Evolutionary conservation across 352 stramenopile genomes (phyloP), one percentile per base, ranked within the genome.

Genomic region (Paralagenidium karlingii): DNA sequence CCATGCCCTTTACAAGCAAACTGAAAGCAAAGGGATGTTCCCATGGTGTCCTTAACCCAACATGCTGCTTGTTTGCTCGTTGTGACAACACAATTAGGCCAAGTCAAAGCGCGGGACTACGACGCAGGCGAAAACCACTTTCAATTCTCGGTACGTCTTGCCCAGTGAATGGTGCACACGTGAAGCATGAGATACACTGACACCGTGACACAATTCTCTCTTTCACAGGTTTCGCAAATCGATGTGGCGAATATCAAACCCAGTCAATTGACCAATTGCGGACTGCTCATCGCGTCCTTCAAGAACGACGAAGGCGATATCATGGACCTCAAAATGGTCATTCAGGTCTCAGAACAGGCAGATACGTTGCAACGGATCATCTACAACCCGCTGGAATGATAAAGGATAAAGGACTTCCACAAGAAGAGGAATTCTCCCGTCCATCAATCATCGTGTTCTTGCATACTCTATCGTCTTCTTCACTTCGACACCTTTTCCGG

Each of bases 361-460:
- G 74, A 55, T 41, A 51, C 41, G 16, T 53, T 91, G 2, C 77
- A 89, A 47, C 59, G 80, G 24, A 94, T 91, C 53, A 77, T 94
- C 46, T 94, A 90, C 59, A 91, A 74, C 42, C 80, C 80, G 9
- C 48, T 94, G 30, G 75, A 93, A 61, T 92, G n/a, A n/a, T n/a
- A n/a, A n/a, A n/a, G n/a, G n/a, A n/a, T n/a, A n/a, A n/a, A n/a
- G n/a, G n/a, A n/a, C n/a, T n/a, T n/a, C n/a, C n/a, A n/a, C n/a
- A n/a, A n/a, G n/a, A n/a, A n/a, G n/a, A n/a, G n/a, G n/a, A n/a
- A n/a, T n/a, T n/a, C n/a, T n/a, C n/a, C n/a, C n/a, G n/a, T n/a
- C n/a, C n/a, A n/a, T n/a, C n/a, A n/a, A n/a, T n/a, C n/a, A n/a
- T n/a, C n/a, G n/a, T n/a, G n/a, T n/a, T n/a, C n/a, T n/a, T n/a